Conservation (phyloP, 2,329 filamentous ascomycete species). For the Ophiocordyceps camponoti-floridani region DNA sequence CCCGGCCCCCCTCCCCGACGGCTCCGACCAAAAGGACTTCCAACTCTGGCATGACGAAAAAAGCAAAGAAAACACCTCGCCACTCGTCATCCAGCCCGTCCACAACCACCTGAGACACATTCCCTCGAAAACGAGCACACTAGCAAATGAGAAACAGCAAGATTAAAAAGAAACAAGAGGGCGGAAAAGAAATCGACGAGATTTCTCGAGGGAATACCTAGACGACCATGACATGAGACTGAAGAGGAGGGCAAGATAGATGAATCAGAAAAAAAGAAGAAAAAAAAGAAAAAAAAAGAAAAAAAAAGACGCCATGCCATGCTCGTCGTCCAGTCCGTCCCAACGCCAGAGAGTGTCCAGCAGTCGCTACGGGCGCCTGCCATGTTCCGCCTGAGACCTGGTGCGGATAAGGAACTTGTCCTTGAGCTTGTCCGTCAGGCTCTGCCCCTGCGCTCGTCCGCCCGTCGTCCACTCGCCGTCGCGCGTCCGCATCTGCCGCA, state of each 20-base stretch:
- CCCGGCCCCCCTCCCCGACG: too few relatives aligned
- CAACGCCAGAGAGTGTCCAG: neutral
- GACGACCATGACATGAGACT: neutral
- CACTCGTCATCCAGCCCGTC: too few relatives aligned
- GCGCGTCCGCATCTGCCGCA: slow-evolving; percentile 23
- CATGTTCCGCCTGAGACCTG: slow-evolving; percentile 17
- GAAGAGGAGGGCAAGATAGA: neutral
- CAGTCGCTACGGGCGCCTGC: neutral
- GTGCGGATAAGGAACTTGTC: slow-evolving; percentile 36
- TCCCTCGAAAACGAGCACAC: too few relatives aligned
- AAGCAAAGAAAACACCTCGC: too few relatives aligned
- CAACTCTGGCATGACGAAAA: too few relatives aligned
- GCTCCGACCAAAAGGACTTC: too few relatives aligned
- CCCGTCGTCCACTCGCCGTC: slow-evolving; percentile 2
- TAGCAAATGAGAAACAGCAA: too few relatives aligned
- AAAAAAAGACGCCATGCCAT: slow-evolving; percentile 2
- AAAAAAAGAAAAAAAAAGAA: neutral
- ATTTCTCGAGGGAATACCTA: too few relatives aligned
- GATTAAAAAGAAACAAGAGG: too few relatives aligned
- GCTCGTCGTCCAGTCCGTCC: neutral
- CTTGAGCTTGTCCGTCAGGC: slow-evolving; percentile 28
- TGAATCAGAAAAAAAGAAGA: neutral
- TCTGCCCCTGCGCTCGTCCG: slow-evolving; percentile 20
- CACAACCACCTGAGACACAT: too few relatives aligned
- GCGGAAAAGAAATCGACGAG: too few relatives aligned